Evolutionary conservation across 192 early-diverging fungal species (phyloP).

Genomic region (Haplosporangium gracile): DNA sequence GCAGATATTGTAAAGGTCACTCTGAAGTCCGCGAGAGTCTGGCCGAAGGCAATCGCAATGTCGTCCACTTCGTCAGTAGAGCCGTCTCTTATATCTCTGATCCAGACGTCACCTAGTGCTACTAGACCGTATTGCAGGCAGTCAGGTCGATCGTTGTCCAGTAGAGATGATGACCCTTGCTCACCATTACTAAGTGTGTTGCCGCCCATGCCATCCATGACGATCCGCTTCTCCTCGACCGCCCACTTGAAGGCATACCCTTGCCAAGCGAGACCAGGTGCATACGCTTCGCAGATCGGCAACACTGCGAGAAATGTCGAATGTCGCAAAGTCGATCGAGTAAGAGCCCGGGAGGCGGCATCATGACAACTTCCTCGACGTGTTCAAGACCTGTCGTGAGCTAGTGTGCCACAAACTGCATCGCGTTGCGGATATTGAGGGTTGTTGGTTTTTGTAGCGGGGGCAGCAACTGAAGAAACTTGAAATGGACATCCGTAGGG

Average conservation of each 20-base stretch:
- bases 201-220: neutral
- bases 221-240: neutral
- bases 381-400: neutral
- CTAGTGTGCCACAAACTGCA: neutral
- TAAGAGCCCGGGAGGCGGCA: neutral
- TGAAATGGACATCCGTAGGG: neutral
- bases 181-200: neutral
- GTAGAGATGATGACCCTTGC: neutral
- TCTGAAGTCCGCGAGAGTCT: neutral
- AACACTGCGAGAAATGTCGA: neutral
- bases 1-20: neutral
- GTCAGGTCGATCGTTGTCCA: neutral
- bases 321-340: neutral
- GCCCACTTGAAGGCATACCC: neutral
- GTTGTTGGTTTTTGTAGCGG: neutral
- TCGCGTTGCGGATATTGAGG: neutral
- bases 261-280: neutral
- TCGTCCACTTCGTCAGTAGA: neutral
- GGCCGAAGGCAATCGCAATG: neutral
- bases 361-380: neutral
- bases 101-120: neutral
- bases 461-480: neutral
- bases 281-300: neutral
- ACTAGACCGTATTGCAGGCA: neutral
- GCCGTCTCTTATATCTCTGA: neutral